Evolutionary conservation across 306 rosid species (phyloP), one percentile per base, ranked within the genome.

Genomic region (Dicorynia guianensis): DNA sequence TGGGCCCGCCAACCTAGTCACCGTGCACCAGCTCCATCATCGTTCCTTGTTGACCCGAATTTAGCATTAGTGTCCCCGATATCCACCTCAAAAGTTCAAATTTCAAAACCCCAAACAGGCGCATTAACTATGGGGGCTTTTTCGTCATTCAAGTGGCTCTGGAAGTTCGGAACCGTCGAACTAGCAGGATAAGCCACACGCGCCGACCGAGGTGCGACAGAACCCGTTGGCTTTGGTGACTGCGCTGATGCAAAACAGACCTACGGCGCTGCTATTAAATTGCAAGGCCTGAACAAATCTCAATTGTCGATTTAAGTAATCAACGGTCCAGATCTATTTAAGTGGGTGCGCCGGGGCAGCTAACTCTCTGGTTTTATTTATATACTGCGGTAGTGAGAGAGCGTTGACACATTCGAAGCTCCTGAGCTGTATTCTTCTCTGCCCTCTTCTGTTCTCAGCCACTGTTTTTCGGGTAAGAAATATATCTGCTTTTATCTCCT

Each of bases 401-500:
- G 25, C 3, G 19, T 53, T 42, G 19, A 14, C 25, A 18, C 64
- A 25, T 10, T 56, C 8, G 14, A 7, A 20, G 62, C 62, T 39
- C 35, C 15, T 4, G 0, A 7, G 6, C 17, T 4, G 18, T n/a
- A 5, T 13, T 15, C 6, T 13, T 47, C 20, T 9, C 39, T 9
- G 4, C 13, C 13, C 72, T 53, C 65, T 56, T 25, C 7, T 5
- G 5, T 3, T 10, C 33, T 62, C 63, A 17, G 42, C 47, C 15
- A 44, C 52, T 6, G 30, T 5, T 58, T 67, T 18, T 65, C 48
- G 5, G 76, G 81, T 78, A 46, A 78, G 58, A 17, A 5, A 1
- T 53, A 25, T 25, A 25, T 25, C 1, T 25, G 1, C 30, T 25
- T 25, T 25, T 25, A 2, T 4, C 9, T 38, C 53, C 39, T 7